Base-by-base conservation (phyloP, 768 basidiomycete genomes). In the Paxillus involutus region DNA sequence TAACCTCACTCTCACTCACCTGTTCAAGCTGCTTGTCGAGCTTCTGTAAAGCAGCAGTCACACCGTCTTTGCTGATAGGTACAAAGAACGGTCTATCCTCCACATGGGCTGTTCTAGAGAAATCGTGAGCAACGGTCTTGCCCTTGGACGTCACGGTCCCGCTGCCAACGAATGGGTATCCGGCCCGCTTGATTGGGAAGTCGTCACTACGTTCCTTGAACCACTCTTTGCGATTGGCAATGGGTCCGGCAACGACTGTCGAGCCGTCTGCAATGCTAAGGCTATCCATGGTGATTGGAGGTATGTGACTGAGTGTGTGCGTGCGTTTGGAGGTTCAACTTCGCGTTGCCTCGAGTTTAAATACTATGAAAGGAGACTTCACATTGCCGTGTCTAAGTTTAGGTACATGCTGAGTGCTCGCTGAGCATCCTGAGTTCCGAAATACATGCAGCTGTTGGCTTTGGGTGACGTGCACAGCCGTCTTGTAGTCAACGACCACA, bases 61-160 rank as follows among this genome's bases (percentile, higher is more conserved):
- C 64, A 42, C 89, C 88, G n/a, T 77, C 77, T 62, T 80, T 83
- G 14, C 76, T 78, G 52, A 92, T 88, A 3, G 73, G 77, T 44
- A 92, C 77, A 59, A 90, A 86, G 75, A 89, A 91, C 0, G 85
- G 84, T 41, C 86, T 72, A 29, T 85, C 80, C 53, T 81, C 77
- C 6, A 82, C 70, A 57, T 81, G 80, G 47, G 86, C 82, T 33
- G 72, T 69, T 17, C 70, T 77, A 52, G 77, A 66, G 58, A 85
- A 83, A 40, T 76, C 72, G 49, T 69, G 69, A 35, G 46, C 64
- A 35, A 55, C 44, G 56, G 56, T 6, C 46, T 39, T 55, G 47
- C 48, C 29, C 50, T 63, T 60, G 47, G 60, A 26, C 44, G 53
- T 12, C 6, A 21, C 58, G 41, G 52, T 12, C 6, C 29, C 58